Evolutionary conservation across 495 filamentous ascomycete species (phyloP), one percentile per base, ranked within the genome.

Genomic region (Lasiosphaeria hispida): DNA sequence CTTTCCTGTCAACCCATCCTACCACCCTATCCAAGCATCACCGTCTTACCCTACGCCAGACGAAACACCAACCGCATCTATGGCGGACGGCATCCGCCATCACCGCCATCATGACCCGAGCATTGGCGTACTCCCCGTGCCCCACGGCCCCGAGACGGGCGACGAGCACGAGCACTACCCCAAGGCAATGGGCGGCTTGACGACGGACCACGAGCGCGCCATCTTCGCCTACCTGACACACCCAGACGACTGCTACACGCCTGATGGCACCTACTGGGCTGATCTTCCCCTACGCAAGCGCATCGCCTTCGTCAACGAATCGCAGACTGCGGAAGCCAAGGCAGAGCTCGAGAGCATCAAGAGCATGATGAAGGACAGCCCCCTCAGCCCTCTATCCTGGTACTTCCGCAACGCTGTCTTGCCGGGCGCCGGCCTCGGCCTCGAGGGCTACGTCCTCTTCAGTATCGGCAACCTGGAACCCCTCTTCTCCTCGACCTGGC

Each of bases 381-480:
- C 90, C 17, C 76, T 95, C 17, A 87, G 85, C 47, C 91, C 91
- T 0, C 45, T 96, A 30, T 79, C 79, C n/a, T 92, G 84, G 76
- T 96, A 96, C 66, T 85, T 92, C 72, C 82, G 82, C 63, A 94
- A 95, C 68, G 90, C 91, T 75, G 85, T 96, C 41, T 79, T 96
- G 37, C 91, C 91, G 47, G 92, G 92, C 72, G 89, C 89, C 60
- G 92, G 92, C 72, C 81, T 96, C 30, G 84, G 88, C 64, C 80
- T 96, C 17, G 92, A 96, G 80, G 91, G 90, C 66, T 96, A 96
- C 73, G 91, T 96, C 39, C 82, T 96, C 34, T 96, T 96, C 82
- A 95, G 91, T 54, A 96, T 96, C 61, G 91, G 91, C 65, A 95
- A 93, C 71, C 69, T 96, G 54, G 84, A 83, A 63, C 88, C 91